Evolutionary conservation across 352 stramenopile genomes (phyloP).

Genomic region (Phytophthora tubulina): DNA sequence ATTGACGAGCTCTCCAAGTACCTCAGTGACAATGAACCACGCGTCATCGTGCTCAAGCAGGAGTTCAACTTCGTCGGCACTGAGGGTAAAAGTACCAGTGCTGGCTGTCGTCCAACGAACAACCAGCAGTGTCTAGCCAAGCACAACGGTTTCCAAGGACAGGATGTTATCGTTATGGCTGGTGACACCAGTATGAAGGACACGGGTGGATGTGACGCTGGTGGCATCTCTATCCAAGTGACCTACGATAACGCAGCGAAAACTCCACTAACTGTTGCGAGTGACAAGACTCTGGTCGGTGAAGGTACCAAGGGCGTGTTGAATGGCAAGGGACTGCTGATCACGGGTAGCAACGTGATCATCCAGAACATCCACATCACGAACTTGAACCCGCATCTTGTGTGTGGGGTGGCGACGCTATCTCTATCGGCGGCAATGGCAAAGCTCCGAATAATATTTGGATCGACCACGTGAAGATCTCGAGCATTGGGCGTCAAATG

Average conservation of each 20-base stretch:
- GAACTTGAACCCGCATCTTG: slow-evolving; percentile 34
- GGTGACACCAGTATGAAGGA: slow-evolving; percentile 31
- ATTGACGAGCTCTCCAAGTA: slow-evolving; percentile 29
- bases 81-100: slow-evolving; percentile 33
- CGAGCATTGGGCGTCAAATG: slow-evolving; percentile 39
- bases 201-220: slow-evolving; percentile 34
- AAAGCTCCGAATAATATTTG: slow-evolving; percentile 33
- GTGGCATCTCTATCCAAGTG: slow-evolving; percentile 23
- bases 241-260: slow-evolving; percentile 38
- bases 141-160: slow-evolving; percentile 50
- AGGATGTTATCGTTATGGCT: slow-evolving; percentile 46
- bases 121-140: slow-evolving; percentile 43
- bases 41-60: slow-evolving; percentile 43
- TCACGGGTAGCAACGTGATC: slow-evolving; percentile 53
- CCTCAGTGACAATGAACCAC: slow-evolving; percentile 31
- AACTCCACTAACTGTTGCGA: slow-evolving; percentile 22
- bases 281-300: slow-evolving; percentile 43
- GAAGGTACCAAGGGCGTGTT: too few relatives aligned
- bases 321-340: too few relatives aligned
- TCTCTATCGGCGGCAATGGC: slow-evolving; percentile 26
- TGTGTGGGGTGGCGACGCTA: slow-evolving; percentile 34
- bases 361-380: slow-evolving; percentile 52
- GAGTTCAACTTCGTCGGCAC: slow-evolving; percentile 39
- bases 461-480: slow-evolving; percentile 50
- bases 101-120: slow-evolving; percentile 29